Base-by-base conservation (phyloP, 2,329 filamentous ascomycete genomes). In the Tolypocladium endophyticum region DNA sequence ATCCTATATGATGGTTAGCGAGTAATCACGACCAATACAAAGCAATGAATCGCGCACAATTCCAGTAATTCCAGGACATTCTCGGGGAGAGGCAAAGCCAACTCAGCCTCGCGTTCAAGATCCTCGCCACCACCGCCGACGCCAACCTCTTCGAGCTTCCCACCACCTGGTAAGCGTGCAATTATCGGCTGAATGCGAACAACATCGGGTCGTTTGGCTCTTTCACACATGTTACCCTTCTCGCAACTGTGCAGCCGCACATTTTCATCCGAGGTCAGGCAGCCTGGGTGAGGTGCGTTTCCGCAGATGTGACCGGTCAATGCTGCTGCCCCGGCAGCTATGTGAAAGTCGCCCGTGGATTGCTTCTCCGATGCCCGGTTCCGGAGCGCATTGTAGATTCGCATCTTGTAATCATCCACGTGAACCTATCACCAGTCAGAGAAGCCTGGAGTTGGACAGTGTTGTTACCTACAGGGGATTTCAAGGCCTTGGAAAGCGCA, bases 211-310 rank as follows among this genome's bases (percentile, higher is more conserved):
- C 69, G 78, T 64, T 68, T 70, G 55, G 75, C 77, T 0, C 79
- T 74, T 0, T 75, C 67, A 64, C 88, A 91, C 28, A 80, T 78
- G 61, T 81, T 83, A 0, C 86, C 89, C 63, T 84, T 87, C 67
- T 96, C 92, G 65, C 93, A 97, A 67, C 90, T 95, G 71, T 97
- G 93, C 8, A 97, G 78, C 2, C 88, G 84, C 0, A 84, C 85
- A 25, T 77, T 75, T 30, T 81, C 71, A 30, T 87, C 77, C 0
- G 76, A 75, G 0, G 89, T 95, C 33, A 97, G 74, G 67, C 88
- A 94, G 3, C 92, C 92, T 0, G 79, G 72, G 38, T 89, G 83
- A 16, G 78, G 74, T 1, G 79, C 79, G 66, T 97, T 96, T 2
- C 89, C 92, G 57, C 88, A 86, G 59, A 81, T 79, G 68, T 88